phyloP scores from a whole-genome alignment of 768 basidiomycete genomes.

The Pulveroboletus sp. region DNA sequence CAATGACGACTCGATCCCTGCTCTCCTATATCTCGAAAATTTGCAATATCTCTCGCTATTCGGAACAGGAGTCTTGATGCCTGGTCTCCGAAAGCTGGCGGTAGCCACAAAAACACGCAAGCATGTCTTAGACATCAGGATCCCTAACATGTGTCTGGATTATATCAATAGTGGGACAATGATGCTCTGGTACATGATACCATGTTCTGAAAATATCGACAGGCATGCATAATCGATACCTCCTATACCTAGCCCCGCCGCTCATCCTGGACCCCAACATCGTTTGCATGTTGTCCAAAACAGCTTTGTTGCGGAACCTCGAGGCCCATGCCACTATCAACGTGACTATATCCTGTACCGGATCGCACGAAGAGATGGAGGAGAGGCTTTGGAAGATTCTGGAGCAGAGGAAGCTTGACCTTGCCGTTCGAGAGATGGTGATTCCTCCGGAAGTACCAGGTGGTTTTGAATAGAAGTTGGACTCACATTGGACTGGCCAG shows the following conservation, averaged over 20 bases:
- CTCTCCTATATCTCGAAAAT: conserved; percentile 46
- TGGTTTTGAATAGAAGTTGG: background rate
- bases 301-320: conserved; percentile 56
- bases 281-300: conserved; percentile 41
- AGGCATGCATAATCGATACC: conserved; percentile 51
- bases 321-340: conserved; percentile 52
- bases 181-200: background rate
- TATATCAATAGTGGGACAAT: conserved; percentile 52
- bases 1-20: conserved; percentile 55
- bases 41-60: conserved; percentile 50
- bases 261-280: conserved; percentile 43
- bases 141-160: conserved; percentile 49
- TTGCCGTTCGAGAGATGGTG: conserved; percentile 48
- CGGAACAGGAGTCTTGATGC: conserved; percentile 55
- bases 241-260: conserved; percentile 45
- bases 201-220: background rate
- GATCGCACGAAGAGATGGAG: conserved; percentile 46
- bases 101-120: conserved; percentile 32
- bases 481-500: too few relatives aligned
- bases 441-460: conserved; percentile 12
- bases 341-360: conserved; percentile 40
- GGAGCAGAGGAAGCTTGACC: conserved; percentile 45
- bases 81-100: conserved; percentile 54
- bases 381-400: conserved; percentile 46
- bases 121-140: conserved; percentile 45